Evolutionary conservation across 2,329 filamentous ascomycete genomes (phyloP).

Genomic region (Sporothrix globosa): DNA sequence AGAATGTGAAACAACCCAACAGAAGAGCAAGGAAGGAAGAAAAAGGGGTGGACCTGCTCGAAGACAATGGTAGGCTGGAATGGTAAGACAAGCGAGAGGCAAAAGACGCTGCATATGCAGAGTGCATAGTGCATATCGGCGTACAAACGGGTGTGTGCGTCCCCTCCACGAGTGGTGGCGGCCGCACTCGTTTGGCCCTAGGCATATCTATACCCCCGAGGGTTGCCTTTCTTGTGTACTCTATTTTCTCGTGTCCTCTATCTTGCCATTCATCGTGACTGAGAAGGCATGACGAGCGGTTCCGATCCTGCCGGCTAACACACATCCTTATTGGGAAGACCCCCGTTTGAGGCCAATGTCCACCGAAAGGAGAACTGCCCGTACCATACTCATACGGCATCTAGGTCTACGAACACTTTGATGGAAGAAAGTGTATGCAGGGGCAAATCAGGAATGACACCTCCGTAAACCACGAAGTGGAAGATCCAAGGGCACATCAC

Average conservation of each 20-base stretch:
- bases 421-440: neutral
- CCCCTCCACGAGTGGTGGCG: neutral
- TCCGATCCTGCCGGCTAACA: neutral
- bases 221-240: neutral
- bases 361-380: neutral
- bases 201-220: slow-evolving; percentile 1
- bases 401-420: neutral
- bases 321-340: neutral
- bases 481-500: neutral
- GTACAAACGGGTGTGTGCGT: neutral
- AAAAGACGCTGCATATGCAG: neutral
- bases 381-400: neutral
- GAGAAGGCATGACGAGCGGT: neutral
- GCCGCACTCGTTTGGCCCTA: neutral
- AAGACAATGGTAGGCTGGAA: neutral
- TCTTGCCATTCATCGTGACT: neutral
- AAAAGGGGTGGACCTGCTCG: neutral
- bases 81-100: slow-evolving; percentile 9
- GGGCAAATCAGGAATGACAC: neutral
- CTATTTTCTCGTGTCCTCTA: neutral
- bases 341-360: neutral
- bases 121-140: slow-evolving; percentile 10
- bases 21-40: neutral
- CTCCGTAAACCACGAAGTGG: neutral
- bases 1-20: slow-evolving; percentile 23